Evolutionary conservation across 192 early-diverging fungal genomes (phyloP).

Genomic region (Spizellomyces sp.): DNA sequence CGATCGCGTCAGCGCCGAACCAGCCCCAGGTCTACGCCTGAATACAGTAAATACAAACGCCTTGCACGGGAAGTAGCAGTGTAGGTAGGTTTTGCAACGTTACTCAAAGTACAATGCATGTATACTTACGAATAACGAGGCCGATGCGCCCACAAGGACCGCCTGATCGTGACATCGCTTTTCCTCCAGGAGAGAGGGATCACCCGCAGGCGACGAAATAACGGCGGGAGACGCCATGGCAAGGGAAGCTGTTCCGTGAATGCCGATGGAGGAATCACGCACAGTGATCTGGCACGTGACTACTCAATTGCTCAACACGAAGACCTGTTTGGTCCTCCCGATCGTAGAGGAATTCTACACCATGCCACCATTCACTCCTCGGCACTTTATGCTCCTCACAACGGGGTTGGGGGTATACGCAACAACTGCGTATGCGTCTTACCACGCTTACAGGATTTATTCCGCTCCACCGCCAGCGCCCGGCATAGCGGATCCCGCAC

Average conservation of each 20-base stretch:
- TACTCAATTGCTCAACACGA: too few species aligned
- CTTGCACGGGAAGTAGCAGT: neutral
- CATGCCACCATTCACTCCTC: neutral
- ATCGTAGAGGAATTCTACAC: too few species aligned
- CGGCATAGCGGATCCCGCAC: constrained; percentile 16
- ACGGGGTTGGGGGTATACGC: constrained; percentile 31
- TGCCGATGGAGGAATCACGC: too few species aligned
- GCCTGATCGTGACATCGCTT: constrained; percentile 19
- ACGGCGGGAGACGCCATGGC: too few species aligned
- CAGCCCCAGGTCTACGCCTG: neutral
- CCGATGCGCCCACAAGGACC: constrained; percentile 13
- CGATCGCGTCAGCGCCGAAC: neutral
- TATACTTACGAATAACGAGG: constrained; percentile 11
- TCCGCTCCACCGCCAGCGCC: constrained; percentile 27
- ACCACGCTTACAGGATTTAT: constrained; percentile 42
- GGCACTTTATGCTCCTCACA: constrained; percentile 16
- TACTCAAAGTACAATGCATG: too few species aligned
- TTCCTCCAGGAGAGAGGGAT: neutral
- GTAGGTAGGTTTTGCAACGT: too few species aligned
- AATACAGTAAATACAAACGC: constrained; percentile 20
- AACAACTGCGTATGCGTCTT: constrained; percentile 33
- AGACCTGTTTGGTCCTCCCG: too few species aligned
- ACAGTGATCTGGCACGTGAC: too few species aligned
- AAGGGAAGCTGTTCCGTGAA: too few species aligned
- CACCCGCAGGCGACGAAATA: too few species aligned